Evolutionary conservation across 140 eudicot species (phyloP).

Genomic region (Oenanthe javanica): DNA sequence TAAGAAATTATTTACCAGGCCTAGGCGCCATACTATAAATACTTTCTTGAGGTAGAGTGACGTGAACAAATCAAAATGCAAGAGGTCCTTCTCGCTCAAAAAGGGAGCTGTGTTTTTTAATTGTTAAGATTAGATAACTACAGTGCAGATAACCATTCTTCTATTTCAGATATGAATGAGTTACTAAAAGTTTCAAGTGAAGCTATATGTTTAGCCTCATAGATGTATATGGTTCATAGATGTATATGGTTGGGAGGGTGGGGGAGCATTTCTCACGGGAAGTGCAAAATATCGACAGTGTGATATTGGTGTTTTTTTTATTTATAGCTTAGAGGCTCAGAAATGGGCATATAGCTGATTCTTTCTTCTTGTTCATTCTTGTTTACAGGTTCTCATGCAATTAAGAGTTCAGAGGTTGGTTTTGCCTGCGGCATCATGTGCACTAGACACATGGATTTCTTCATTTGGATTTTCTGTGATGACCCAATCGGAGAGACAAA

Average conservation of each 20-base stretch:
- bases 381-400: constrained; percentile 45
- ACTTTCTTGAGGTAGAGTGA: neutral
- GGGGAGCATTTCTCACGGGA: neutral
- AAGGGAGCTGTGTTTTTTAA: neutral
- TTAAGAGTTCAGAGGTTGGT: constrained; percentile 79
- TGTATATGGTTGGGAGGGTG: neutral
- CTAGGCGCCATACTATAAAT: neutral
- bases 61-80: neutral
- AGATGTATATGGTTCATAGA: too few species aligned
- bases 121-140: neutral
- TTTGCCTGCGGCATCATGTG: constrained; percentile 70
- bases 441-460: constrained; percentile 63
- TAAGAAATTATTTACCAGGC: neutral
- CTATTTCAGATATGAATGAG: neutral
- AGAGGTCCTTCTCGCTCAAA: neutral
- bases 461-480: constrained; percentile 67
- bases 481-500: constrained; percentile 44
- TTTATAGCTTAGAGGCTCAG: neutral
- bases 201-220: neutral
- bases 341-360: neutral
- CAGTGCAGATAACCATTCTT: neutral
- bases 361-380: neutral
- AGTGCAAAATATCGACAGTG: neutral
- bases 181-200: neutral
- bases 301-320: neutral